Base-by-base conservation (phyloP, 306 rosid genomes). In the Chamaecrista fasciculata region DNA sequence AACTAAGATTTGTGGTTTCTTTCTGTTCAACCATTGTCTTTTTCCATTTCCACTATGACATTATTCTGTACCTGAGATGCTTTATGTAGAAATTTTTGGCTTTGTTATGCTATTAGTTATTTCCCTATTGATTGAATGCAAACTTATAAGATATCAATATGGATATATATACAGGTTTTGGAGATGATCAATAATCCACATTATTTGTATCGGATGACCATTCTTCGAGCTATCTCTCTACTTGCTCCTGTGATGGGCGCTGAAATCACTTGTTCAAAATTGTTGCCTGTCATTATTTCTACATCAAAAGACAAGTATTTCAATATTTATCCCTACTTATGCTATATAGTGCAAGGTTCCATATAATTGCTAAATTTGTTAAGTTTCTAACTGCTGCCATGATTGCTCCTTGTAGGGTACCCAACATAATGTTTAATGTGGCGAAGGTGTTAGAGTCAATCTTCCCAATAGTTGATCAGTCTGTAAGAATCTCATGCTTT, bases 191-290 rank as follows among this genome's bases (percentile, higher is more conserved):
- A 59, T 83, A 90, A 91, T 78, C 83, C 92, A 36, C 97, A 94
- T 75, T 94, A 94, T 79, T 72, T 94, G 90, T 90, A 94, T 79
- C 92, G 98, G 44, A 94, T 90, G 98, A 94, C 98, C 66, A 82
- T 94, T 76, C 91, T 94, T 9, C 86, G 81, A 49, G 92, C 97
- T 66, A 75, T 90, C 66, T 85, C 96, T 46, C 87, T 94, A 28
- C 98, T 94, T 74, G 97, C 97, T 53, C 92, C 98, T 16, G 97
- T 94, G 24, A 75, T 94, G 96, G 96, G 96, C 14, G 31, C 97
- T 46, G 98, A 94, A 76, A 84, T 94, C 71, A 90, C 97, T 48
- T 85, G 92, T 78, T 85, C 95, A 14, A 88, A 85, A 52, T 81
- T 94, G 43, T 78, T 94, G 68, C 97, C 98, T 1, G 92, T 83